phyloP scores from a whole-genome alignment of 805 yeast genomes.

The Wickerhamiella azyma region DNA sequence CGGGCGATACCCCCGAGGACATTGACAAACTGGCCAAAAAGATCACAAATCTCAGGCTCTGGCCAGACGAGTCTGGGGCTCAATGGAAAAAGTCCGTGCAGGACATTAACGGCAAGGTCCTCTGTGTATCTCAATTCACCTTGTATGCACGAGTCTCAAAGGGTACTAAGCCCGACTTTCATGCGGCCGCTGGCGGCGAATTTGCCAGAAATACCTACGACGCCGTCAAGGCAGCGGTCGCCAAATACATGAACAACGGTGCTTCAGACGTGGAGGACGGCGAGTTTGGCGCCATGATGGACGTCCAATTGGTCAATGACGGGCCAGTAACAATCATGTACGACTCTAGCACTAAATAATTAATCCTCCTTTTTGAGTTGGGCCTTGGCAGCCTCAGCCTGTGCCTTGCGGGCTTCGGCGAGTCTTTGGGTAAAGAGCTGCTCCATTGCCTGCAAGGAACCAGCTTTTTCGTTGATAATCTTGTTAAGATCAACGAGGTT shows the following conservation, averaged over 20 bases:
- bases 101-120: conserved; percentile 56
- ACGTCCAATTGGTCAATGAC: conserved; percentile 72
- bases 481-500: conserved; percentile 64
- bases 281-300: conserved; percentile 95
- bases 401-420: conserved; percentile 9
- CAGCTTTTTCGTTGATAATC: conserved; percentile 62
- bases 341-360: conserved; percentile 30
- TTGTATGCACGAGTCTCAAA: conserved; percentile 72
- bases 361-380: not conserved
- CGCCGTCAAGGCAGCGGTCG: conserved; percentile 29
- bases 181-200: conserved; percentile 73
- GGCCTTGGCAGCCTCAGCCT: conserved; percentile 7
- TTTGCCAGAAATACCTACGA: conserved; percentile 37
- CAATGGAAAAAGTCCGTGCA: conserved; percentile 66
- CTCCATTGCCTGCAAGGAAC: conserved; percentile 48
- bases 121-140: conserved; percentile 89
- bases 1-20: conserved; percentile 63
- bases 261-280: conserved; percentile 70
- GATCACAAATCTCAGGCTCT: conserved; percentile 49
- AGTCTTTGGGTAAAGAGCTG: conserved; percentile 19
- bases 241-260: conserved; percentile 29
- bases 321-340: conserved; percentile 84
- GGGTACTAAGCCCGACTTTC: conserved; percentile 93
- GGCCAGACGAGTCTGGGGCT: conserved; percentile 58
- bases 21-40: conserved; percentile 56